These are phyloP conservation scores for Neurospora hispaniola DNA, from an alignment of 495 filamentous ascomycete species.

Conservation along the genomic window DNA sequence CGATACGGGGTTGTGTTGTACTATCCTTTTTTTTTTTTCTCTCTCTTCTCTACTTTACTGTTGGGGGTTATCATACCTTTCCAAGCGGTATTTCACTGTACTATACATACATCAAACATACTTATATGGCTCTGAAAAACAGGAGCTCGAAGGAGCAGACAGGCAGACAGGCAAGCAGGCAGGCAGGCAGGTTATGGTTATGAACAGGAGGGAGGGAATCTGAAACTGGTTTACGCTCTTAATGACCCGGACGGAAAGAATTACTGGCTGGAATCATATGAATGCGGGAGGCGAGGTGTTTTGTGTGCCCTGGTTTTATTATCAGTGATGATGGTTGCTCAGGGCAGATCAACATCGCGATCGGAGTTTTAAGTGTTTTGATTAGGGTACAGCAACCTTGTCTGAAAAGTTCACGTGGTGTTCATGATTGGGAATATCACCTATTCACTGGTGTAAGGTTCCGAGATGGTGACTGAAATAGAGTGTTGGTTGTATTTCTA, in stretches of 20 bases:
- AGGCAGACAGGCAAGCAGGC: not conserved
- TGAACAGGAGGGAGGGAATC: not conserved
- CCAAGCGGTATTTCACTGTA: not conserved
- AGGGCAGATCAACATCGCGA: not conserved
- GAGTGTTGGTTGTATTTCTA: not conserved
- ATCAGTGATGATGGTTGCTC: not conserved
- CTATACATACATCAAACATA: not conserved
- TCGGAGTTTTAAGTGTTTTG: not conserved
- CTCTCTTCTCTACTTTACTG: slow-evolving; percentile 2
- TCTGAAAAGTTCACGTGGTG: not conserved
- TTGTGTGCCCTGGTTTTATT: not conserved
- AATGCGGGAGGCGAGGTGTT: not conserved
- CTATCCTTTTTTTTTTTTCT: not conserved
- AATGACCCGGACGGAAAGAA: not conserved
- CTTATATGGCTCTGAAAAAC: not conserved
- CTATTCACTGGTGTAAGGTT: too few species aligned
- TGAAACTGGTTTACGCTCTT: not conserved
- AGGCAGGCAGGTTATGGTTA: not conserved
- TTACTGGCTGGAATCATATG: not conserved
- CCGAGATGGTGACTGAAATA: not conserved
- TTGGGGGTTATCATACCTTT: not conserved
- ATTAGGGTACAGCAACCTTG: not conserved
- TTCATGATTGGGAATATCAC: not conserved
- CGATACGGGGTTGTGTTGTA: not conserved
- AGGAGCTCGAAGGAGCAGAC: not conserved